phyloP scores from a whole-genome alignment of 305 asterid species.

The Andrographis paniculata region DNA sequence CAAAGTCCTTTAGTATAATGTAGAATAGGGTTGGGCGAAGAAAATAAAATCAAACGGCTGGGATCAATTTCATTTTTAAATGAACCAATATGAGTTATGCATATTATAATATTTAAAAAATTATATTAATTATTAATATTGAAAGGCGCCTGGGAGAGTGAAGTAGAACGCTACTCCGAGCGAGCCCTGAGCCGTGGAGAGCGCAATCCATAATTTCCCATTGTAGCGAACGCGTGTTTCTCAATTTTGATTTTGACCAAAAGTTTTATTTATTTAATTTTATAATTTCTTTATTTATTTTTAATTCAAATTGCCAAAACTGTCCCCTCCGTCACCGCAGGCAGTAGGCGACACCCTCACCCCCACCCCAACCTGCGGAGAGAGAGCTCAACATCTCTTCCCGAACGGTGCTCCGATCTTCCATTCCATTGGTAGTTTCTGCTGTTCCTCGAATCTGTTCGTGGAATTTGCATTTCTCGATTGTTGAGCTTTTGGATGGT shows the following conservation, averaged over 20 bases:
- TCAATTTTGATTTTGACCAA: constrained; percentile 20
- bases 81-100: no score
- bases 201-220: constrained; percentile 4
- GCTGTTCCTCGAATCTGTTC: constrained; percentile 15
- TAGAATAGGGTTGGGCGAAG: no score
- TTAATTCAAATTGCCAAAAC: constrained; percentile 16
- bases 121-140: no score
- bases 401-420: constrained; percentile 20
- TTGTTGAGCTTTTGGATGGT: constrained; percentile 14
- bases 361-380: constrained; percentile 26
- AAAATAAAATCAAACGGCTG: no score
- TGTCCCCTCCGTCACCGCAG: constrained; percentile 34
- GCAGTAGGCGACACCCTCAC: constrained; percentile 24
- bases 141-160: no score
- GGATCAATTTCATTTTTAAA: no score
- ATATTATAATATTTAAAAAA: no score
- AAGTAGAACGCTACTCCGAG: no score
- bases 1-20: no score
- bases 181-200: constrained; percentile 7
- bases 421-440: constrained; percentile 22
- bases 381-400: constrained; percentile 6
- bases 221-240: constrained; percentile 20
- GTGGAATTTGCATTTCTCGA: constrained; percentile 11
- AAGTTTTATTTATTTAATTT: no score
- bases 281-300: background rate